Base-by-base conservation (phyloP, 2,329 filamentous ascomycete genomes). In the Penicillium sp. region DNA sequence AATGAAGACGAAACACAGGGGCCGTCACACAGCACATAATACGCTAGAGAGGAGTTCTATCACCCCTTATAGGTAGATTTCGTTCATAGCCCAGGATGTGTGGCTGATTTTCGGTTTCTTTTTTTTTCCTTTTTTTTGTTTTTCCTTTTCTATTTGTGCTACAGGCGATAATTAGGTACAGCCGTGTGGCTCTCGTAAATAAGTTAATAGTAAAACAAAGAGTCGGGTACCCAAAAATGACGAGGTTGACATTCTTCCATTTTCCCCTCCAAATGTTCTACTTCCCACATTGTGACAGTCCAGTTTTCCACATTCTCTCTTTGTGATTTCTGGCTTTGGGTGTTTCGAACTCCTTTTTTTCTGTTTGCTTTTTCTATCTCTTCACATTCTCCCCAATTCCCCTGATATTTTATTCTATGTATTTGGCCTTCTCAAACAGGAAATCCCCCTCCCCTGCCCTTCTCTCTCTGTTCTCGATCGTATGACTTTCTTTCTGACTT, bases 1-100 rank as follows among this genome's bases (percentile, higher is more conserved):
- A 65, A 65, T 65, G 45, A 53, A 41, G 41, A 50, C 1, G 29
- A 47, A 50, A 61, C 60, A 63, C 62, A 50, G n/a, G n/a, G 16
- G 10, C 31, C 5, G 47, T 46, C 43, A 53, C 41, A 53, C 48
- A 56, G 23, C 49, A 15, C 19, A 46, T 40, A 8, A 5, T 15
- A 8, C 36, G 27, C 54, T 36, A 43, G 34, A 31, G 48, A 49
- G 23, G 16, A n/a, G 13, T 47, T 34, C 25, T 36, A 4, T 29
- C n/a, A 16, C 9, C 7, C 4, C 31, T 38, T 38, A 55, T 55
- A 55, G 53, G 53, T 36, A 45, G 49, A 41, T n/a, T 25, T 5
- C 1, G 0, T 6, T 16, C 33, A 19, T 23, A 23, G 25, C 25
- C 36, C 13, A 40, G 36, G 19, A n/a, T 34, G 19, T 49, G 43